Percentiles rank a stretch among this genome's conserved stretches.
phyloP scores from a whole-genome alignment of 2,329 filamentous ascomycete genomes.

The Sporothrix pseudoabietina region DNA sequence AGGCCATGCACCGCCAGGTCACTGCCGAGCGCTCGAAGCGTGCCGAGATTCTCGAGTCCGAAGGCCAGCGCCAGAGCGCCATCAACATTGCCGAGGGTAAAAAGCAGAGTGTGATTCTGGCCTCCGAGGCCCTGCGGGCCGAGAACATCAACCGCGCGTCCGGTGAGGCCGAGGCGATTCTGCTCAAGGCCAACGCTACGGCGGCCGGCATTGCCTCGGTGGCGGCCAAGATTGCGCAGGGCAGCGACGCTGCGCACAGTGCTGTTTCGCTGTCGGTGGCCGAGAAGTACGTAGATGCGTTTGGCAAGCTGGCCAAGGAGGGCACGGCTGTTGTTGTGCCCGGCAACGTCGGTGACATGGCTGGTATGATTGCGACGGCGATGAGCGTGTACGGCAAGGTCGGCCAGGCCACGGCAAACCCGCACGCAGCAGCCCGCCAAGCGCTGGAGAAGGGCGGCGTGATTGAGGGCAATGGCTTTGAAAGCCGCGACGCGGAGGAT shows the following conservation, averaged over 20 bases:
- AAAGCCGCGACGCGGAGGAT: conserved; percentile 31
- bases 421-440: conserved; percentile 63
- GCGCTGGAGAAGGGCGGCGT: conserved; percentile 44
- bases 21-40: conserved; percentile 97
- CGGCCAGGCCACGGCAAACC: conserved; percentile 73
- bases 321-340: conserved; percentile 94
- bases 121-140: conserved; percentile 84
- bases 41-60: conserved; percentile 94
- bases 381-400: conserved; percentile 96
- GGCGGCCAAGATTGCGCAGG: conserved; percentile 71
- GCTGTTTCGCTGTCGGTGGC: conserved; percentile 87
- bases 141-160: conserved; percentile 92
- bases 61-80: conserved; percentile 93
- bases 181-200: conserved; percentile 81
- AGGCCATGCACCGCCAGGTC: conserved; percentile 97
- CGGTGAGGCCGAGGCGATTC: conserved; percentile 91
- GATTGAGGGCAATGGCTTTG: conserved; percentile 27
- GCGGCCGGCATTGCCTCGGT: conserved; percentile 87
- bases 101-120: conserved; percentile 95
- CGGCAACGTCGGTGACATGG: conserved; percentile 94
- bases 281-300: conserved; percentile 95
- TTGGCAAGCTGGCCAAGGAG: conserved; percentile 88
- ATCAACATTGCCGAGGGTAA: conserved; percentile 98
- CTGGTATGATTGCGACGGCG: conserved; percentile 93
- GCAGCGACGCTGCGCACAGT: conserved; percentile 73